These are phyloP conservation scores for Hemileccinum impolitum DNA, from an alignment of 768 basidiomycete species.

Conservation along the genomic window DNA sequence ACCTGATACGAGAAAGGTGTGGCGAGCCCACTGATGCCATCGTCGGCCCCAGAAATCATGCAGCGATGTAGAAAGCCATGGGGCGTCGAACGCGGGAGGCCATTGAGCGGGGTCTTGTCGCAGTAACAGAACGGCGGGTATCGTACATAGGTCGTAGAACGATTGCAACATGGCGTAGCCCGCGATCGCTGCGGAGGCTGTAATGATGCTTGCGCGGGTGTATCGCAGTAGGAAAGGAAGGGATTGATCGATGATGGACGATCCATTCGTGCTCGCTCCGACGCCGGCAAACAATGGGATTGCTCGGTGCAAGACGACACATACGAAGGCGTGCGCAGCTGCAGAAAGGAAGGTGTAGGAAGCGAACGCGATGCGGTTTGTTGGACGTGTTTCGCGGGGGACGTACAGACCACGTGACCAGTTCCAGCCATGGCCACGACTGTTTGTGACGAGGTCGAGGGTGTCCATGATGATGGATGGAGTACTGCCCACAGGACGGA, in stretches of 20 bases:
- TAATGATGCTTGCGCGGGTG: constrained; percentile 41
- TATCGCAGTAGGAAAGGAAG: constrained; percentile 27
- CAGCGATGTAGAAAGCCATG: constrained; percentile 36
- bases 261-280: constrained; percentile 23
- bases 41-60: constrained; percentile 36
- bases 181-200: constrained; percentile 40
- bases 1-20: constrained; percentile 29
- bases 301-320: constrained; percentile 44
- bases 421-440: constrained; percentile 61
- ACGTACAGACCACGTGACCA: constrained; percentile 41
- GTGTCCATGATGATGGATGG: constrained; percentile 33
- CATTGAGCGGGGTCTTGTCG: constrained; percentile 28
- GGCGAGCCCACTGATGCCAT: constrained; percentile 39
- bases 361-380: constrained; percentile 38
- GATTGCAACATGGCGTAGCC: constrained; percentile 45
- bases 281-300: constrained; percentile 45
- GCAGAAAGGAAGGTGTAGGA: constrained; percentile 32
- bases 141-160: constrained; percentile 23
- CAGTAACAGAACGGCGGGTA: constrained; percentile 25
- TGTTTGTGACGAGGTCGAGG: constrained; percentile 46
- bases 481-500: constrained; percentile 1
- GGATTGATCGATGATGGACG: constrained; percentile 31
- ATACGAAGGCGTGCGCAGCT: constrained; percentile 34
- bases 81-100: constrained; percentile 33
- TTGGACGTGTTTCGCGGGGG: constrained; percentile 39